Conservation (phyloP, 2,329 filamentous ascomycete genomes). For the Botrytis fragariae region DNA sequence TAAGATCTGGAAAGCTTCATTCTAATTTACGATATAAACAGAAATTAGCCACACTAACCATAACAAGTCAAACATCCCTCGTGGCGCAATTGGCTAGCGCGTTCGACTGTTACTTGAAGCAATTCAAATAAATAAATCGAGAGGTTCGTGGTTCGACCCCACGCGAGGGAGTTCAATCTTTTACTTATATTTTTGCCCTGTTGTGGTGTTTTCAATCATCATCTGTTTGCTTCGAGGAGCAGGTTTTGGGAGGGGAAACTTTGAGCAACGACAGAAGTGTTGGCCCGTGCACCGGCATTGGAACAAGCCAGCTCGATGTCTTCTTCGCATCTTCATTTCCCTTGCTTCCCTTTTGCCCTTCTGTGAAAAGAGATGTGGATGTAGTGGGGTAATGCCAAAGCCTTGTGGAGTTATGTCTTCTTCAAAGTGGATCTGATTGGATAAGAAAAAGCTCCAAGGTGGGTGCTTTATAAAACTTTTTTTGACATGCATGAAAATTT, state of each 20-base stretch:
- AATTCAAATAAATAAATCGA: not conserved
- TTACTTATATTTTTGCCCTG: not conserved
- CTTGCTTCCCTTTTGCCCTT: not conserved
- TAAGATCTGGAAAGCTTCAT: not conserved
- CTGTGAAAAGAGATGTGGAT: not conserved
- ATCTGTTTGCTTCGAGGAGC: not conserved
- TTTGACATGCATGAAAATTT: conserved; percentile 1
- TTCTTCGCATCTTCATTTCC: not conserved
- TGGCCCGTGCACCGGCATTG: not conserved
- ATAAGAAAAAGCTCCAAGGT: not conserved
- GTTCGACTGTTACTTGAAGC: conserved; percentile 16
- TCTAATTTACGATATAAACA: too few relatives aligned
- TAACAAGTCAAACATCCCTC: not conserved
- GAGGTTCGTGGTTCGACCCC: conserved; percentile 18
- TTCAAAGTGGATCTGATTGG: conserved; percentile 3
- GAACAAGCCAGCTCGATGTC: not conserved
- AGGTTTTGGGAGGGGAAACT: not conserved
- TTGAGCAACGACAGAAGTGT: not conserved
- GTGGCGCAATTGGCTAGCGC: conserved; percentile 22
- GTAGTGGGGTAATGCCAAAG: not conserved
- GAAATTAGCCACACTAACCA: fast-evolving
- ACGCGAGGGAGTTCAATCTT: not conserved
- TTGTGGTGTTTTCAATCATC: not conserved
- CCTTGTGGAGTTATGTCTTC: not conserved
- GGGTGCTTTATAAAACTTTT: not conserved